Evolutionary conservation across 495 filamentous ascomycete genomes (phyloP).

Genomic region (Penicillium ochrochloron): DNA sequence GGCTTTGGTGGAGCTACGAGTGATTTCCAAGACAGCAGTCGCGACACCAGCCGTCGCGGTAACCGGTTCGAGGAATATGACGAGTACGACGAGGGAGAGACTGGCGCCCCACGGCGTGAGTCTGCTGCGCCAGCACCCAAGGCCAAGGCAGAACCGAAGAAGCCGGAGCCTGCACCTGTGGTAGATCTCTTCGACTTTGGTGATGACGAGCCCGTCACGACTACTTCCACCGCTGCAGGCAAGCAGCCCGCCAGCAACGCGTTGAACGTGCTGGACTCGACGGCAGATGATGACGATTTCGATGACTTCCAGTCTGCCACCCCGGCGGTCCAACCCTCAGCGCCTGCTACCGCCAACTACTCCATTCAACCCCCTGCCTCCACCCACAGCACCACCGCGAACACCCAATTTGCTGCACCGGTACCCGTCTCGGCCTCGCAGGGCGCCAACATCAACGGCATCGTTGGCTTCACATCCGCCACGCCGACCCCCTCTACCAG

Average conservation of each 20-base stretch:
- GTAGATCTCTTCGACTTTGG: slow-evolving; percentile 81
- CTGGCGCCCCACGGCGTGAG: slow-evolving; percentile 50
- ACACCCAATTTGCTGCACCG: slow-evolving; percentile 76
- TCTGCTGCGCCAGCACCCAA: slow-evolving; percentile 42
- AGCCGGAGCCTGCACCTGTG: slow-evolving; percentile 64
- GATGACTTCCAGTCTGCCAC: slow-evolving; percentile 98
- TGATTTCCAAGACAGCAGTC: slow-evolving; percentile 65
- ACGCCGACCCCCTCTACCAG: slow-evolving; percentile 66
- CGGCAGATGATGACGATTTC: slow-evolving; percentile 88
- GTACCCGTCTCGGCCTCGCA: slow-evolving; percentile 82
- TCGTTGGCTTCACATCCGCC: slow-evolving; percentile 79
- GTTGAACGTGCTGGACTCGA: slow-evolving; percentile 59
- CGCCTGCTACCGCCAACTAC: slow-evolving; percentile 50
- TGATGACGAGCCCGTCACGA: slow-evolving; percentile 66
- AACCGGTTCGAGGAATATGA: slow-evolving; percentile 97
- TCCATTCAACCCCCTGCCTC: slow-evolving; percentile 57
- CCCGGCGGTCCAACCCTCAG: slow-evolving; percentile 48
- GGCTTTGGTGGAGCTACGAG: slow-evolving; percentile 32
- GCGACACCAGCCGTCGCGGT: slow-evolving; percentile 47
- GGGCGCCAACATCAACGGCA: slow-evolving; percentile 74
- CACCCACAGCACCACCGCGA: slow-evolving; percentile 66
- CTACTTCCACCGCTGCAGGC: slow-evolving; percentile 52
- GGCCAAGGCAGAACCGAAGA: slow-evolving; percentile 64
- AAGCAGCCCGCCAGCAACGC: slow-evolving; percentile 55
- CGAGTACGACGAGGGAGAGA: slow-evolving; percentile 83